Conservation (phyloP, 768 basidiomycete genomes). For the Infundibulicybe gibba region DNA sequence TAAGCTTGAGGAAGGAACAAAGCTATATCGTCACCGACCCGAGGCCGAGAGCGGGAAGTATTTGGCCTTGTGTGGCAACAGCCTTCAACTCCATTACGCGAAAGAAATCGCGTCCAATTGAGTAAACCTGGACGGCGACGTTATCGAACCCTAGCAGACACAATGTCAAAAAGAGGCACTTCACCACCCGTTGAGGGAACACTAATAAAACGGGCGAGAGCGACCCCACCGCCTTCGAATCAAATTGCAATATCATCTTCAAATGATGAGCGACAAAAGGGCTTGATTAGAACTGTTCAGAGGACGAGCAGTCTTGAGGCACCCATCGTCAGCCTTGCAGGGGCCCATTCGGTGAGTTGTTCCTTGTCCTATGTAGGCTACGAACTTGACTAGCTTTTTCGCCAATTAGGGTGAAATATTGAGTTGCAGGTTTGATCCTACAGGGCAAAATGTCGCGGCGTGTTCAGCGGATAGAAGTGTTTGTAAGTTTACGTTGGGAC, state of each 20-base stretch:
- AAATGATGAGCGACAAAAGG: slow-evolving; percentile 71
- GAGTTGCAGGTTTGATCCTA: slow-evolving; percentile 91
- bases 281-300: slow-evolving; percentile 79
- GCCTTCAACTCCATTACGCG: too few relatives aligned
- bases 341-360: slow-evolving; percentile 75
- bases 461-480: slow-evolving; percentile 88
- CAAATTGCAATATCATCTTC: slow-evolving; percentile 78
- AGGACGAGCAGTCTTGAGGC: slow-evolving; percentile 92
- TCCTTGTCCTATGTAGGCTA: not conserved
- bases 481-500: slow-evolving; percentile 50
- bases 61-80: too few relatives aligned
- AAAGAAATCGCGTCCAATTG: too few relatives aligned
- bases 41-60: too few relatives aligned
- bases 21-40: too few relatives aligned
- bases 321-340: slow-evolving; percentile 87
- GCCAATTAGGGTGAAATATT: slow-evolving; percentile 72
- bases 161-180: slow-evolving; percentile 71
- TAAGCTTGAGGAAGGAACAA: too few relatives aligned
- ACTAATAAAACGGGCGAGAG: slow-evolving; percentile 62
- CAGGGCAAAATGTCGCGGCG: slow-evolving; percentile 91
- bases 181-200: slow-evolving; percentile 54
- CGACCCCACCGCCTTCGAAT: slow-evolving; percentile 45
- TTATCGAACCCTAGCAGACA: slow-evolving; percentile 7
- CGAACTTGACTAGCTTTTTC: slow-evolving; percentile 2
- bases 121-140: too few relatives aligned